phyloP scores from a whole-genome alignment of 2,329 filamentous ascomycete genomes.

The Botrytis paeoniae region DNA sequence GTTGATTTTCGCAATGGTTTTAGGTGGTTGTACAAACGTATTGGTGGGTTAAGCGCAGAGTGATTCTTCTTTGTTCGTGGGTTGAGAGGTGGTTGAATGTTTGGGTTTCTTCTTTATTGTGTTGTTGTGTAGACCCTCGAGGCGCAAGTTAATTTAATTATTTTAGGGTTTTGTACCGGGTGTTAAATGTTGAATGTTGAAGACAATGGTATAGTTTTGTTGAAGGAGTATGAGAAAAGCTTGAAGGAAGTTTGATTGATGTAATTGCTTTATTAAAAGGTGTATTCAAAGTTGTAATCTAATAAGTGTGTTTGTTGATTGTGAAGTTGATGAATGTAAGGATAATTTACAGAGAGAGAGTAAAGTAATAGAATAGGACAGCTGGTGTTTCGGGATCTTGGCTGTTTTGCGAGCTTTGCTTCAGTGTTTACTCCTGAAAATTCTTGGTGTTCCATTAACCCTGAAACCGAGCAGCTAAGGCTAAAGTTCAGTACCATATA shows the following conservation, averaged over 20 bases:
- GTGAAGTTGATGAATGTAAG: not conserved
- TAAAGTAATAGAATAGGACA: not conserved
- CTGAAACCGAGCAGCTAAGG: not conserved
- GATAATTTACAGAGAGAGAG: not conserved
- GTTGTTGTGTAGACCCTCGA: not conserved
- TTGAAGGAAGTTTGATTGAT: not conserved
- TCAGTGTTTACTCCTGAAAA: not conserved
- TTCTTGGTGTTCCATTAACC: not conserved
- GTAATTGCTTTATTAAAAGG: not conserved
- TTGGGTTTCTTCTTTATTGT: not conserved
- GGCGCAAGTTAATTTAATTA: not conserved
- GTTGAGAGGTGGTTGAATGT: not conserved
- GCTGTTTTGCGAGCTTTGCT: not conserved
- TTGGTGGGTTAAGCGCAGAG: not conserved
- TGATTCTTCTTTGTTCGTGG: not conserved
- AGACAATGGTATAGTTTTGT: not conserved
- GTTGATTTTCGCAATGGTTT: conserved; percentile 17
- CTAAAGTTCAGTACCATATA: not conserved
- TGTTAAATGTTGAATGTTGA: not conserved
- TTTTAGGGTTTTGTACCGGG: not conserved
- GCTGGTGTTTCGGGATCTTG: not conserved
- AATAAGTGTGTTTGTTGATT: not conserved
- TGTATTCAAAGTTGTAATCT: not conserved
- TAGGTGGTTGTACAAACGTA: conserved; percentile 6
- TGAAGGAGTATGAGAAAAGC: not conserved